phyloP scores from a whole-genome alignment of 75 land plant genomes.

The Larix kaempferi region DNA sequence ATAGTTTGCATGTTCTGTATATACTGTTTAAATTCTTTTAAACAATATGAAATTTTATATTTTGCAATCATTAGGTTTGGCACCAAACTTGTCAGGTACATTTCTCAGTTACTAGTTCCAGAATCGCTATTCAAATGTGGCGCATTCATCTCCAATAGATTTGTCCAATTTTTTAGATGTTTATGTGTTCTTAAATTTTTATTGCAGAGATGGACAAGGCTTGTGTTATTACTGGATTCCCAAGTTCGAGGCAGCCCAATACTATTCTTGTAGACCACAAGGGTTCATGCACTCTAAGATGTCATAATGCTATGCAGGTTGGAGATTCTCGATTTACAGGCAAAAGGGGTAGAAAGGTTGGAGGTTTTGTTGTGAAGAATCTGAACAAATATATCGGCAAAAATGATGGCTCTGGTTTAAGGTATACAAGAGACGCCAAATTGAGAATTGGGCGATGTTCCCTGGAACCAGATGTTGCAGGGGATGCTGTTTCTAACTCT shows the following conservation, averaged over 20 bases:
- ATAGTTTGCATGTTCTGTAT: too few relatives aligned
- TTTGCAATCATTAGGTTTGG: not conserved
- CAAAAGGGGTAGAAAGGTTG: not conserved
- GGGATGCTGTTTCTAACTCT: slow-evolving; percentile 6
- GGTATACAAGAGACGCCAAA: not conserved
- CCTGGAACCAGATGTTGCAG: not conserved
- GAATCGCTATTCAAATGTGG: not conserved
- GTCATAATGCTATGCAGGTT: not conserved
- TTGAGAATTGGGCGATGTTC: slow-evolving; percentile 3
- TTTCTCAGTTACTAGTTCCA: not conserved
- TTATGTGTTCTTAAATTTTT: not conserved
- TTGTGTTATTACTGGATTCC: not conserved
- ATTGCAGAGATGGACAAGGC: slow-evolving; percentile 8
- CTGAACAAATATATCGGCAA: not conserved
- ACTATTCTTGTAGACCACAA: not conserved
- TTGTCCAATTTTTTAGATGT: not conserved
- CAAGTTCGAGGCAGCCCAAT: not conserved
- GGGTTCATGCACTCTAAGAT: not conserved
- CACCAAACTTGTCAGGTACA: not conserved
- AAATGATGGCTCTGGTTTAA: not conserved
- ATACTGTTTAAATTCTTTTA: not conserved
- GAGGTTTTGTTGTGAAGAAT: not conserved
- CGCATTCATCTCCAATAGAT: not conserved
- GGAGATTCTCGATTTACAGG: not conserved
- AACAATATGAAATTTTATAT: not conserved